Evolutionary conservation across 2,329 filamentous ascomycete species (phyloP).

Genomic region (Paraconiothyrium sp.): DNA sequence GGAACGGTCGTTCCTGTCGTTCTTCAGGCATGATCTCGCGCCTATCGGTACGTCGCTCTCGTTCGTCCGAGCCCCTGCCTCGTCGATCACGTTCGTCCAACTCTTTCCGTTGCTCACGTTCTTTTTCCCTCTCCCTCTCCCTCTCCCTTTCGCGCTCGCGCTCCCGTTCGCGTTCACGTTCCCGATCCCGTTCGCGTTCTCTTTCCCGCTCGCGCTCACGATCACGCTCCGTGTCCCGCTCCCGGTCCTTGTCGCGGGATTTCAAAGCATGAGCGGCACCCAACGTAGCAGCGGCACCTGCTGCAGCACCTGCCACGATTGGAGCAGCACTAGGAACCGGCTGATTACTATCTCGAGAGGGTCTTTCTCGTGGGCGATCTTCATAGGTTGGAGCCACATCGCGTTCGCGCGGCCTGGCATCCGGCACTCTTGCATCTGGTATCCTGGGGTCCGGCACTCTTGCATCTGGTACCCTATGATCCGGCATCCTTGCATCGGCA

Average conservation of each 20-base stretch:
- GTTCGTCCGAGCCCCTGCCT: slow-evolving; percentile 32
- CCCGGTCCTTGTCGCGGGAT: slow-evolving; percentile 42
- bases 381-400: slow-evolving; percentile 37
- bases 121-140: slow-evolving; percentile 45
- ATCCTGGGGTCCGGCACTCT: slow-evolving; percentile 28
- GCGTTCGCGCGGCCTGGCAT: slow-evolving; percentile 34
- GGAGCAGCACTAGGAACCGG: slow-evolving; percentile 27
- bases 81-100: slow-evolving; percentile 46
- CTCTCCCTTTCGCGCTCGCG: slow-evolving; percentile 29
- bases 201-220: slow-evolving; percentile 44
- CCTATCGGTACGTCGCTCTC: slow-evolving; percentile 31
- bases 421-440: slow-evolving; percentile 30
- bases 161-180: slow-evolving; percentile 48
- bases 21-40: slow-evolving; percentile 25
- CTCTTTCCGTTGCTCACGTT: slow-evolving; percentile 38
- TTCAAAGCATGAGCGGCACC: slow-evolving; percentile 44
- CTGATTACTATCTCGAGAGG: slow-evolving; percentile 27
- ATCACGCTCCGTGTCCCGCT: slow-evolving; percentile 47
- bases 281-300: slow-evolving; percentile 41
- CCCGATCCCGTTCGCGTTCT: slow-evolving; percentile 39
- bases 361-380: slow-evolving; percentile 41
- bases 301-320: slow-evolving; percentile 40
- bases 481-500: slow-evolving; percentile 24
- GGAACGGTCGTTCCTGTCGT: slow-evolving; percentile 25
- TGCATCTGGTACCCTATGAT: not conserved